Evolutionary conservation across 768 basidiomycete genomes (phyloP).

Genomic region (Boletus sensibilis): DNA sequence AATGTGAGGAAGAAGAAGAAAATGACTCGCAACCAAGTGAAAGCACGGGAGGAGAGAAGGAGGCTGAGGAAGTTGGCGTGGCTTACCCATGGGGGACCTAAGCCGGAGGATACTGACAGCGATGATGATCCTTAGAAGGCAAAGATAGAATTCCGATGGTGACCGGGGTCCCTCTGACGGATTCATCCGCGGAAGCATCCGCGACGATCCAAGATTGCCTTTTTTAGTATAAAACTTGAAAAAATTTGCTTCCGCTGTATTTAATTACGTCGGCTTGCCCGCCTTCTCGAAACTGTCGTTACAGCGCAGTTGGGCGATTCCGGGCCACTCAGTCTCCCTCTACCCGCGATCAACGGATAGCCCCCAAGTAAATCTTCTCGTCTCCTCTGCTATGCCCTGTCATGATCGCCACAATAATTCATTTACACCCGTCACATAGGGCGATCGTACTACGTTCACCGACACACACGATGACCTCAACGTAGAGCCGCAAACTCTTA

Average conservation of each 20-base stretch:
- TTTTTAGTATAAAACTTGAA: conserved; percentile 16
- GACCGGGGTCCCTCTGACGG: conserved; percentile 20
- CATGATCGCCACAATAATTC: conserved; percentile 23
- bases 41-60: conserved; percentile 85
- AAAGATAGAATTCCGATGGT: conserved; percentile 12
- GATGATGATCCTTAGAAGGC: conserved; percentile 36
- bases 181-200: conserved; percentile 26
- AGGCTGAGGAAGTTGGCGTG: conserved; percentile 77
- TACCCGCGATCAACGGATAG: conserved; percentile 19
- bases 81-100: conserved; percentile 79
- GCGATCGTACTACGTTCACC: conserved; percentile 1
- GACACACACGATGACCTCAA: background rate
- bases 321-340: conserved; percentile 17
- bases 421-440: conserved; percentile 12
- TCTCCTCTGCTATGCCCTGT: background rate
- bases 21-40: conserved; percentile 82
- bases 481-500: background rate
- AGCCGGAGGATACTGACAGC: conserved; percentile 81
- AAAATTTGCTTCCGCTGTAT: background rate
- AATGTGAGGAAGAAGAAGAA: conserved; percentile 85
- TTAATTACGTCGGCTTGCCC: background rate
- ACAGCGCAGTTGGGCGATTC: conserved; percentile 14
- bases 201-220: conserved; percentile 34
- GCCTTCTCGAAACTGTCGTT: conserved; percentile 16
- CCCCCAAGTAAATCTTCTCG: background rate